Conservation (phyloP, 2,329 filamentous ascomycete species). For the Niveomyces coronatus region DNA sequence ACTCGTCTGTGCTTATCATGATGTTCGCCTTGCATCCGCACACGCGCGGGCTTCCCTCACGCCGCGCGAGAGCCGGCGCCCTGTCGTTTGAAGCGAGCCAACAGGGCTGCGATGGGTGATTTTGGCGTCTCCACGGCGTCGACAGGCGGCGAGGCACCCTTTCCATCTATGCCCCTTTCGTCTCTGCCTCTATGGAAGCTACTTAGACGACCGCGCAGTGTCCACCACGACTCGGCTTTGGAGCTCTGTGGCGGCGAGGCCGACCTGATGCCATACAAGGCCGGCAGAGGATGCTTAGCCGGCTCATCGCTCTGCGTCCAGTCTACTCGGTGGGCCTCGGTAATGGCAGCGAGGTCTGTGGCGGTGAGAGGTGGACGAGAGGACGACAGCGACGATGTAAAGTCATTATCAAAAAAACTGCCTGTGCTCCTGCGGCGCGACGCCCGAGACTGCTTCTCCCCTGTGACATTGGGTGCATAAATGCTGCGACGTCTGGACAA, state of each 20-base stretch:
- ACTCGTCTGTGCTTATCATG: no score
- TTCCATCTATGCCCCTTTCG: conserved; percentile 19
- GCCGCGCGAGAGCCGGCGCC: background rate
- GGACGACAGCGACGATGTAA: no score
- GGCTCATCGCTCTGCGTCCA: conserved; percentile 50
- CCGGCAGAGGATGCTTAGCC: conserved; percentile 11
- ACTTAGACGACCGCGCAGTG: conserved; percentile 32
- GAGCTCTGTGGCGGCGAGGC: background rate
- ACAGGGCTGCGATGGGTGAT: conserved; percentile 28
- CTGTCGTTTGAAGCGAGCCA: conserved; percentile 34
- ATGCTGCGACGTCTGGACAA: background rate
- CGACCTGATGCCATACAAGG: conserved; percentile 1
- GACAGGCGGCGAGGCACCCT: conserved; percentile 10
- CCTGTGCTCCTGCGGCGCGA: conserved; percentile 29
- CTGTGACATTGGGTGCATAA: conserved; percentile 1
- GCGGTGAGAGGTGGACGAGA: conserved; percentile 3
- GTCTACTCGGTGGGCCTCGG: conserved; percentile 36
- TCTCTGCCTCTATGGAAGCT: conserved; percentile 21
- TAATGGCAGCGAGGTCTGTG: conserved; percentile 15
- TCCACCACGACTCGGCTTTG: conserved; percentile 40
- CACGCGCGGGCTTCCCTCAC: background rate
- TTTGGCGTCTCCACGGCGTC: conserved; percentile 16
- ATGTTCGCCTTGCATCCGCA: no score
- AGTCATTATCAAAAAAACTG: conserved; percentile 16
- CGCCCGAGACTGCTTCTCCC: conserved; percentile 12